phyloP scores from a whole-genome alignment of 352 stramenopile genomes.

The Albugo candida region DNA sequence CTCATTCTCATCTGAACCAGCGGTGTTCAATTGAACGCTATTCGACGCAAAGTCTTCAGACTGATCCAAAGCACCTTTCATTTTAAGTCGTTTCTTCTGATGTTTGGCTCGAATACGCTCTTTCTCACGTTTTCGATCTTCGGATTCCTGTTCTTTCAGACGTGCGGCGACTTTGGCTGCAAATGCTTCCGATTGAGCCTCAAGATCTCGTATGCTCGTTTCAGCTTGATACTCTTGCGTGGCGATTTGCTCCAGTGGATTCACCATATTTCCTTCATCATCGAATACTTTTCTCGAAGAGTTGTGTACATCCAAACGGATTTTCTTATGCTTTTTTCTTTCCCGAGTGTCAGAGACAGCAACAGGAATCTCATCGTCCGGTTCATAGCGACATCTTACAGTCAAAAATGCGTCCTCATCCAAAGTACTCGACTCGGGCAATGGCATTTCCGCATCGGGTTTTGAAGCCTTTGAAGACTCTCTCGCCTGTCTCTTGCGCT shows the following conservation, averaged over 20 bases:
- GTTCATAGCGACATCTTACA: conserved; percentile 4
- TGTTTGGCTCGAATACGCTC: conserved; percentile 79
- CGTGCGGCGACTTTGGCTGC: conserved; percentile 38
- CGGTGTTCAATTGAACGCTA: too few relatives aligned
- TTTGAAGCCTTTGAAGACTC: conserved; percentile 23
- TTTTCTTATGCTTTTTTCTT: conserved; percentile 75
- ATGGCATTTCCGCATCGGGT: conserved; percentile 81
- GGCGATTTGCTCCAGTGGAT: conserved; percentile 33
- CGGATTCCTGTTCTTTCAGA: conserved; percentile 52
- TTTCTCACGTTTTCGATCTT: conserved; percentile 67
- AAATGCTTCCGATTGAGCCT: conserved; percentile 43
- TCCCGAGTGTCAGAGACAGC: conserved; percentile 44
- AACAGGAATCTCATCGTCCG: conserved; percentile 23
- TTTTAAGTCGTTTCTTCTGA: conserved; percentile 72
- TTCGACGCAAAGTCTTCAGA: too few relatives aligned
- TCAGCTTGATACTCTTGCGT: conserved; percentile 13
- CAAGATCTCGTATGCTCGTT: conserved; percentile 19
- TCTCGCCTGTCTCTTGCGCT: conserved; percentile 44
- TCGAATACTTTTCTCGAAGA: conserved; percentile 86
- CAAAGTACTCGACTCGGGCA: conserved; percentile 48
- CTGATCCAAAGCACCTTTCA: conserved; percentile 23
- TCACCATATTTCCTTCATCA: conserved; percentile 80
- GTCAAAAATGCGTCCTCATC: conserved; percentile 14
- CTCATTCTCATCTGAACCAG: too few relatives aligned
- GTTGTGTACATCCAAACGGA: conserved; percentile 63